Evolutionary conservation across 306 rosid genomes (phyloP).

Genomic region (Vachellia pachyceras): DNA sequence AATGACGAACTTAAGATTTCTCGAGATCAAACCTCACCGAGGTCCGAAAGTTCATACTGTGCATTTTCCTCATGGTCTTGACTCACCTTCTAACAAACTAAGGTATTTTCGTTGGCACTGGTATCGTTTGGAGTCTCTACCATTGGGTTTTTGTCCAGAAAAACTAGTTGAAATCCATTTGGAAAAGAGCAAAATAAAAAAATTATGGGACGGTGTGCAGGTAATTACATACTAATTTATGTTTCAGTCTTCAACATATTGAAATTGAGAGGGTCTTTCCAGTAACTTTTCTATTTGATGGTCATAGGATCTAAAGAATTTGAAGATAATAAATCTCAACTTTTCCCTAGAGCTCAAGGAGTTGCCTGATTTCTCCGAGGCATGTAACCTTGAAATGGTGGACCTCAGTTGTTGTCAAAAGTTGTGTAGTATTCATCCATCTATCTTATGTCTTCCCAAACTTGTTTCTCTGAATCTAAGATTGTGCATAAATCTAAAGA

Average conservation of each 20-base stretch:
- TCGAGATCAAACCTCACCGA: not conserved
- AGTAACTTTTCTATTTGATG: not conserved
- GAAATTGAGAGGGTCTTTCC: not conserved
- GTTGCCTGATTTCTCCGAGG: not conserved
- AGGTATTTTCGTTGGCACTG: not conserved
- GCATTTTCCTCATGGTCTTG: not conserved
- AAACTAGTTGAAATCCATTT: not conserved
- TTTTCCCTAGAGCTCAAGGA: rapidly evolving
- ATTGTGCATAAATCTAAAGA: rapidly evolving
- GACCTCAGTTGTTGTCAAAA: rapidly evolving
- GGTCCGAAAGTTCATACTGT: too few relatives aligned
- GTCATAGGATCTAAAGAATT: not conserved
- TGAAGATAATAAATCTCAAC: not conserved
- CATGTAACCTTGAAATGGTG: not conserved
- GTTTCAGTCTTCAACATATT: not conserved
- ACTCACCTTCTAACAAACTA: not conserved
- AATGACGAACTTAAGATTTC: not conserved
- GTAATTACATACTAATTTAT: not conserved
- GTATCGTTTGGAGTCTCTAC: not conserved
- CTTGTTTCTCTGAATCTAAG: not conserved
- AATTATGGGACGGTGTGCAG: not conserved
- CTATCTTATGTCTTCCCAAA: not conserved
- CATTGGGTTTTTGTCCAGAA: not conserved
- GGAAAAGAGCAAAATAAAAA: rapidly evolving
- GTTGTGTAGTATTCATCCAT: not conserved